Conservation (phyloP, 2,329 filamentous ascomycete genomes). For the Fusarium pseudonygamai region DNA sequence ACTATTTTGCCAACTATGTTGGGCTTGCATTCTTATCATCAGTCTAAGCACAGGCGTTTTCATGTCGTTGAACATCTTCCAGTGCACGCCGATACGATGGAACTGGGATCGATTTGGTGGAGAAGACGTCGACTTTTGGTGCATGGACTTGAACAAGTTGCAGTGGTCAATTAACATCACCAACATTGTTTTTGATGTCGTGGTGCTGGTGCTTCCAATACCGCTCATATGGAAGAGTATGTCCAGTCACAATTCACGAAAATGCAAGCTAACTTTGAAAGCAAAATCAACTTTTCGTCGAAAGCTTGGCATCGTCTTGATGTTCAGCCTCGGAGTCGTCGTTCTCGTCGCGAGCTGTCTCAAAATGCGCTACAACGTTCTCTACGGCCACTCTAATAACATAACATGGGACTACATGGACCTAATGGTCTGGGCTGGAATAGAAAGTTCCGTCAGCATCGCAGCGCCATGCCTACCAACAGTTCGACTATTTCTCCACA, state of each 20-base stretch:
- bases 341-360: constrained; percentile 11
- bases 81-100: constrained; percentile 8
- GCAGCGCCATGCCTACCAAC: constrained; percentile 6
- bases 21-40: not conserved
- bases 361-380: constrained; percentile 20
- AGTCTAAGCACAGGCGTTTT: not conserved
- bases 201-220: not conserved
- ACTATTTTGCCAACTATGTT: constrained; percentile 1
- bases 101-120: constrained; percentile 11
- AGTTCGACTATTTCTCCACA: constrained; percentile 3
- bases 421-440: constrained; percentile 10
- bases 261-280: not conserved
- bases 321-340: constrained; percentile 15
- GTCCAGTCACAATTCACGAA: accelerated
- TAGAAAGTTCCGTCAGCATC: constrained; percentile 13
- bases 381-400: constrained; percentile 7
- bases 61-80: constrained; percentile 1
- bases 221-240: constrained; percentile 17
- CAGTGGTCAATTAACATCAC: constrained; percentile 10
- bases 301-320: constrained; percentile 7
- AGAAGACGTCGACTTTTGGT: not conserved
- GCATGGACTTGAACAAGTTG: constrained; percentile 12
- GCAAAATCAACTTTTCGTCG: constrained; percentile 8
- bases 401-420: constrained; percentile 22
- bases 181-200: constrained; percentile 3